Conservation (phyloP, 371 early-diverging fungal species). For the Mortierella sp. region DNA sequence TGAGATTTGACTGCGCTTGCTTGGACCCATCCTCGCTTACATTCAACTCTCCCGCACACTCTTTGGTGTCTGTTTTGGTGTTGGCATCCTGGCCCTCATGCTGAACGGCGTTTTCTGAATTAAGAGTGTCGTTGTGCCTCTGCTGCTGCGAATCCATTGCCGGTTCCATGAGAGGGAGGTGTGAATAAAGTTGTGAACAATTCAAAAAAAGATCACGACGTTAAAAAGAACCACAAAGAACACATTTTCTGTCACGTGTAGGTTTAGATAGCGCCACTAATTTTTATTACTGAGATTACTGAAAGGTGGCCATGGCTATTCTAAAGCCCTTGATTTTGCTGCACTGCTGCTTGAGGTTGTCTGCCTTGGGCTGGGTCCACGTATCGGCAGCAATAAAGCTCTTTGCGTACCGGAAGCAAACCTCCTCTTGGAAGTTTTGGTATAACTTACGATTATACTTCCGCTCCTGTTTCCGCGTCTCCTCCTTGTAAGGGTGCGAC, state of each 20-base stretch:
- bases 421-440: conserved; percentile 73
- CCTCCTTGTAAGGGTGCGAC: conserved; percentile 74
- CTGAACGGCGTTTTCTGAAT: neutral
- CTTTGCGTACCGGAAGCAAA: conserved; percentile 72
- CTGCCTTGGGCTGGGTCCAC: conserved; percentile 64
- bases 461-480: conserved; percentile 73
- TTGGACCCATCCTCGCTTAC: neutral
- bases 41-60: neutral
- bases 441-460: conserved; percentile 76
- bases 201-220: neutral
- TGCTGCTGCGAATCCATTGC: neutral
- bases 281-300: conserved; percentile 8
- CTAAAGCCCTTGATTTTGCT: conserved; percentile 58
- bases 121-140: neutral
- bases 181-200: neutral
- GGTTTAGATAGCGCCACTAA: neutral
- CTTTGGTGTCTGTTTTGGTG: neutral
- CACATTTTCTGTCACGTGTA: neutral
- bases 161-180: neutral
- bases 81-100: neutral
- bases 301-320: conserved; percentile 29
- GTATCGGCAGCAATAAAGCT: conserved; percentile 64
- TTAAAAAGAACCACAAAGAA: neutral
- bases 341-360: conserved; percentile 69
- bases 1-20: conserved; percentile 10